These are phyloP conservation scores for Solanum sitiens DNA, from an alignment of 257 asterid species.

Conservation along the genomic window DNA sequence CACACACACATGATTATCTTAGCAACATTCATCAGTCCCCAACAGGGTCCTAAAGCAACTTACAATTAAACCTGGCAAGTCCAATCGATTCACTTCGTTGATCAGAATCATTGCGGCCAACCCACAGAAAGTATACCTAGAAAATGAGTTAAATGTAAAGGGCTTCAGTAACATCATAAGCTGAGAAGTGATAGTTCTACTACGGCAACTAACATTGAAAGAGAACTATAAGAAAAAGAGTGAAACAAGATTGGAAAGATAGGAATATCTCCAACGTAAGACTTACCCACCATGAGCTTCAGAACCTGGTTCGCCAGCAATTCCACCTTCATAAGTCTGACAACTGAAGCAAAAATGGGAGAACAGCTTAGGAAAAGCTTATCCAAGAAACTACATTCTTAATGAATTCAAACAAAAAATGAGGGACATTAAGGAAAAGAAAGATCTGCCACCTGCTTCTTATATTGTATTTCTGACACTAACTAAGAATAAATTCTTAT, in stretches of 20 bases:
- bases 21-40: background rate
- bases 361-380: background rate
- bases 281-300: slow-evolving; percentile 99
- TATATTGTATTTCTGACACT: background rate
- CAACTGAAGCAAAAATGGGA: slow-evolving; percentile 37
- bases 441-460: background rate
- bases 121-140: slow-evolving; percentile 90
- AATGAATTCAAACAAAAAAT: background rate
- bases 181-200: background rate
- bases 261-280: background rate
- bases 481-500: background rate
- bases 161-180: slow-evolving; percentile 2
- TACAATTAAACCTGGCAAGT: slow-evolving; percentile 69
- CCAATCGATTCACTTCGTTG: slow-evolving; percentile 67
- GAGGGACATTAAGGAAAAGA: background rate
- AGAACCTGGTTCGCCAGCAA: slow-evolving; percentile 88
- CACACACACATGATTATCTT: background rate
- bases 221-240: background rate
- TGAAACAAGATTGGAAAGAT: background rate
- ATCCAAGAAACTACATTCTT: background rate
- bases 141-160: slow-evolving; percentile 8
- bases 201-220: background rate
- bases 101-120: slow-evolving; percentile 94
- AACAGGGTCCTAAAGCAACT: slow-evolving; percentile 13
- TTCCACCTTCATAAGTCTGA: slow-evolving; percentile 99